Evolutionary conservation across 805 yeast genomes (phyloP).

Genomic region (Middelhovenomyces tepae): DNA sequence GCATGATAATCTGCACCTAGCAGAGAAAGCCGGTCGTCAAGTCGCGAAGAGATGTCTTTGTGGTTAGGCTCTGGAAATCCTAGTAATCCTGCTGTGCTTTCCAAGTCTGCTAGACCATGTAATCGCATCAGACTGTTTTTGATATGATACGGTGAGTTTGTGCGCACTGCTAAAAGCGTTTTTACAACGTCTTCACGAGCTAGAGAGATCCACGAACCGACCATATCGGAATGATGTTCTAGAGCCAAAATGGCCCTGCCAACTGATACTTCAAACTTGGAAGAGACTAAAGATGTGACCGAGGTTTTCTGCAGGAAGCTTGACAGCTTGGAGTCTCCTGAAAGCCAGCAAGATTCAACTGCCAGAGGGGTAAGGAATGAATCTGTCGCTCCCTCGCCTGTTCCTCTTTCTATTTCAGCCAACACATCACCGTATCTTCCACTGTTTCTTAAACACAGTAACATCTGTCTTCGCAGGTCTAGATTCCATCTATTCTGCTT

Average conservation of each 20-base stretch:
- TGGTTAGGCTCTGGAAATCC: conserved; percentile 11
- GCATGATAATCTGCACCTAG: conserved; percentile 49
- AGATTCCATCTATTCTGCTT: conserved; percentile 20
- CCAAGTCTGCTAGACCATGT: conserved; percentile 57
- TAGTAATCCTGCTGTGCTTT: conserved; percentile 27
- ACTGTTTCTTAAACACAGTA: conserved; percentile 67
- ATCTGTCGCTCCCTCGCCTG: conserved; percentile 40
- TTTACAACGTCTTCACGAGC: conserved; percentile 55
- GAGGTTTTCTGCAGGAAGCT: conserved; percentile 47
- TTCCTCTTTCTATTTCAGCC: conserved; percentile 36
- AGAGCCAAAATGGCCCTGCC: conserved; percentile 55
- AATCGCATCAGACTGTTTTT: conserved; percentile 42
- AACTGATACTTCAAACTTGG: conserved; percentile 50
- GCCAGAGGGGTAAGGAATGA: no score
- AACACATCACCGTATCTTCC: conserved; percentile 64
- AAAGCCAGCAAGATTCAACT: conserved; percentile 64
- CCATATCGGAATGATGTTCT: conserved; percentile 26
- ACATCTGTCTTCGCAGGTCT: conserved; percentile 40
- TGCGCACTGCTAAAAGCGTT: conserved; percentile 41
- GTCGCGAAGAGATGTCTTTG: conserved; percentile 9
- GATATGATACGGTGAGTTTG: conserved; percentile 44
- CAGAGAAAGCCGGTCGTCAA: conserved; percentile 20
- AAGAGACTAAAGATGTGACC: conserved; percentile 41
- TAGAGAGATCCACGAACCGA: conserved; percentile 35
- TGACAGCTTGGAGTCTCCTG: conserved; percentile 45